Evolutionary conservation across 2,329 filamentous ascomycete species (phyloP), one percentile per base, ranked within the genome.

Genomic region (Diplodia seriata): DNA sequence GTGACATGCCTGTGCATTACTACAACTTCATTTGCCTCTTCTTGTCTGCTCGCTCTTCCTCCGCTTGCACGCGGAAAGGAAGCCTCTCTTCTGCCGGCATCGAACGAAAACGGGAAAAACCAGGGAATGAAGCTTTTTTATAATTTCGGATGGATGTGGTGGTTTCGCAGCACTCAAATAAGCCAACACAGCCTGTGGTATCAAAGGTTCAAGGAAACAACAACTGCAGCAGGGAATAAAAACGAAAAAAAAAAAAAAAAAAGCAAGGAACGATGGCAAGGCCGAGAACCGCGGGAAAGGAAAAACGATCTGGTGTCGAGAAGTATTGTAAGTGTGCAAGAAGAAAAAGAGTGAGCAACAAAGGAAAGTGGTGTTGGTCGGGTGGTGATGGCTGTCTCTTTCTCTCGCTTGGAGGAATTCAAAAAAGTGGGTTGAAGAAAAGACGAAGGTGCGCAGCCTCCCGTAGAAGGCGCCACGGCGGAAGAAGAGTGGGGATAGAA

Each of bases 181-280:
- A 68, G 59, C 66, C 66, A 68, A 68, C 66, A 68, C 59, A 68
- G 57, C 66, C 66, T 51, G 59, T 68, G 66, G 66, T 68, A 68
- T 68, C 66, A 68, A 68, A 68, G 36, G 51, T 40, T 38, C 53
- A 43, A 33, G 33, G 64, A 68, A 54, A 59, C 33, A 68, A 63
- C 15, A 31, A 40, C 15, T 14, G 31, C 50, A 26, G 43, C 40
- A 67, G 53, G 57, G 40, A 31, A 31, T 29, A 33, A 55, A 20
- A 29, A 49, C 18, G 26, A 63, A 68, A 62, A 49, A 51, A 68
- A 51, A 51, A 68, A 51, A 12, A n/a, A 33, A 29, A 31, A 53
- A 54, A 47, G 47, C 40, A 66, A 56, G 55, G 38, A 38, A 36
- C 31, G 33, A 57, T 20, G 43, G 59, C 59, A 51, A 26, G 47